Base-by-base conservation (phyloP, 331 rosid species). In the Quercus phellos region DNA sequence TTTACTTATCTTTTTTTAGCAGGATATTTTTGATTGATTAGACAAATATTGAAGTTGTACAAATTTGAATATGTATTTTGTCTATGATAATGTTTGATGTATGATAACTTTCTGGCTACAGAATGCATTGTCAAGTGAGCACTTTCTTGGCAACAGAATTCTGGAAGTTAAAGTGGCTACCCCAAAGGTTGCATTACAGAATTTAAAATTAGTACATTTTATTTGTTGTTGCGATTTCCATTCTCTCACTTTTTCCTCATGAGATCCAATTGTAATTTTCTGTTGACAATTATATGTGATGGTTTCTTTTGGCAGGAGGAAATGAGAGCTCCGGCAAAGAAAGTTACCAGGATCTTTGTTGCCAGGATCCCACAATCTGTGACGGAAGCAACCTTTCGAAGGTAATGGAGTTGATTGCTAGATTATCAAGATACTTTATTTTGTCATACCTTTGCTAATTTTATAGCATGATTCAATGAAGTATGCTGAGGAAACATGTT, bases 131-230 rank as follows among this genome's bases (percentile, higher is more conserved):
- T 89, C 96, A 43, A 82, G 88, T 34, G 99, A 95, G 83, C 99
- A 93, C 77, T 80, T 81, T 78, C 98, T 95, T 81, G 97, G 98
- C 32, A 90, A 91, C 79, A 84, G 99, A 85, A 93, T 87, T 79
- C 85, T 95, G 85, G 98, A 95, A 90, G 96, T 95, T 78, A 95
- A 93, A 93, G 94, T 95, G 76, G 99, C 99, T 27, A 95, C 99
- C 1, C 99, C 99, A n/a, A 95, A 95, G 97, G 99, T 95, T 81
- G 26, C 60, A 38, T 35, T n/a, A 55, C 35, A 76, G 26, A 13
- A 1, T 16, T 63, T 29, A 29, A 63, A 29, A 63, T 29, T 35
- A 6, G 38, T 16, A 0, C 42, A 42, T 2, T 55, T 42, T 51
- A 27, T 70, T 18, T 58, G 30, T 72, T 59, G 68, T 58, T 80